Conservation (phyloP, 179 eudicot species). For the Corrigiola litoralis region DNA sequence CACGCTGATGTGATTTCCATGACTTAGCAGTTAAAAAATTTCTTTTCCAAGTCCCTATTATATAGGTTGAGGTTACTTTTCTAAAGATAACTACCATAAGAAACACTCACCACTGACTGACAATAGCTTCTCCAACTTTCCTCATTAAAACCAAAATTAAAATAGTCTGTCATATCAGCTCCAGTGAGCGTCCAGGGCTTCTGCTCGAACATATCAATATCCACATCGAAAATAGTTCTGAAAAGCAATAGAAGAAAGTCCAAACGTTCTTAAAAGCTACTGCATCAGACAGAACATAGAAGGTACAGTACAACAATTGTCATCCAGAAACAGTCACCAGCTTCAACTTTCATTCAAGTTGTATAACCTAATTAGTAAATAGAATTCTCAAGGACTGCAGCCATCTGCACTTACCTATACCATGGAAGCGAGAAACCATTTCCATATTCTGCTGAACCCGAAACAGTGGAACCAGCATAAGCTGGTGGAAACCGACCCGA, state of each 20-base stretch:
- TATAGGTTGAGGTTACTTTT: neutral
- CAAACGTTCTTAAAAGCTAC: neutral
- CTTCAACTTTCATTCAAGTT: neutral
- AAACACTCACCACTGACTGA: conserved; percentile 43
- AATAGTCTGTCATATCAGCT: conserved; percentile 49
- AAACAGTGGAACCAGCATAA: conserved; percentile 7
- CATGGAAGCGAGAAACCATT: conserved; percentile 48
- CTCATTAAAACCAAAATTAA: conserved; percentile 62
- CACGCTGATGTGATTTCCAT: neutral
- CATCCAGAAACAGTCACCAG: too few species aligned
- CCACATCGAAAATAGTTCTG: conserved; percentile 63
- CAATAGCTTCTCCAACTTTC: conserved; percentile 58
- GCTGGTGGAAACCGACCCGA: conserved; percentile 10
- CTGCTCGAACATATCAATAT: conserved; percentile 40
- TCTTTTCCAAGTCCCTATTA: neutral
- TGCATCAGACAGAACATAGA: neutral
- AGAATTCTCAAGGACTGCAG: neutral
- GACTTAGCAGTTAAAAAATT: neutral
- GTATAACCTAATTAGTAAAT: neutral
- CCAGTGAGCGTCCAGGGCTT: conserved; percentile 55
- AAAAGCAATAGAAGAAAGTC: conserved; percentile 1
- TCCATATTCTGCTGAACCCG: conserved; percentile 28
- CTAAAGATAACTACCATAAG: conserved; percentile 1
- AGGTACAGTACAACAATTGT: neutral
- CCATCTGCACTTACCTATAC: conserved; percentile 28